Conservation (phyloP, 176 grass and related monocot species). For the Elaeis guineensis region DNA sequence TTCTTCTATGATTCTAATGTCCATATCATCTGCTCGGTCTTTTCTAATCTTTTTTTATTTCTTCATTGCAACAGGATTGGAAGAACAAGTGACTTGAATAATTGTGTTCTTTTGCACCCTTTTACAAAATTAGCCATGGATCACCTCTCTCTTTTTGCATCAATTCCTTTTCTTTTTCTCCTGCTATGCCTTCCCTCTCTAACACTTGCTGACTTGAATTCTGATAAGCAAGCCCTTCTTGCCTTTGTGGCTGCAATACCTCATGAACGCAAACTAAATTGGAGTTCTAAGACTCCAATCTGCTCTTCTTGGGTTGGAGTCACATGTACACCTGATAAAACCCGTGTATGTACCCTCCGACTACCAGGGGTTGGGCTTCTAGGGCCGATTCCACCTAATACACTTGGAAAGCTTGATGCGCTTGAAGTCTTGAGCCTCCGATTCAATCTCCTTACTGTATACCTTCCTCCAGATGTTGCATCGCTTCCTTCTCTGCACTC, state of each 20-base stretch:
- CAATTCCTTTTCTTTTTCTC: conserved; percentile 37
- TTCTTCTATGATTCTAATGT: too few species aligned
- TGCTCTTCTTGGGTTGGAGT: conserved; percentile 13
- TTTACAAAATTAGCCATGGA: conserved; percentile 35
- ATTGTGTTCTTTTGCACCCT: conserved; percentile 19
- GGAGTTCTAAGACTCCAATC: conserved; percentile 1
- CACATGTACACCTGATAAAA: conserved; percentile 2
- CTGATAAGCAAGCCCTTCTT: conserved; percentile 7
- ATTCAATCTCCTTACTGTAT: not conserved
- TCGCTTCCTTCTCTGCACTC: conserved; percentile 10
- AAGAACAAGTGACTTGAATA: conserved; percentile 8
- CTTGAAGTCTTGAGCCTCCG: conserved; percentile 13
- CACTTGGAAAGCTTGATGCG: conserved; percentile 12
- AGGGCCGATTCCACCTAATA: not conserved
- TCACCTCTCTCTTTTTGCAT: conserved; percentile 12
- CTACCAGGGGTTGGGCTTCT: conserved; percentile 6
- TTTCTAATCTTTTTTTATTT: conserved; percentile 1
- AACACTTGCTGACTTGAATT: not conserved
- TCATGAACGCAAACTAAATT: conserved; percentile 7
- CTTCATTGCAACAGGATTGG: conserved; percentile 21
- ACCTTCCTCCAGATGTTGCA: conserved; percentile 2
- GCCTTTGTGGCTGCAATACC: not conserved
- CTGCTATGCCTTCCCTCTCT: conserved; percentile 26
- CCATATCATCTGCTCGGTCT: too few species aligned
- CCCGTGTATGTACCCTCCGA: conserved; percentile 1